phyloP scores from a whole-genome alignment of 192 early-diverging fungal genomes.

The Backusella psychrophila region DNA sequence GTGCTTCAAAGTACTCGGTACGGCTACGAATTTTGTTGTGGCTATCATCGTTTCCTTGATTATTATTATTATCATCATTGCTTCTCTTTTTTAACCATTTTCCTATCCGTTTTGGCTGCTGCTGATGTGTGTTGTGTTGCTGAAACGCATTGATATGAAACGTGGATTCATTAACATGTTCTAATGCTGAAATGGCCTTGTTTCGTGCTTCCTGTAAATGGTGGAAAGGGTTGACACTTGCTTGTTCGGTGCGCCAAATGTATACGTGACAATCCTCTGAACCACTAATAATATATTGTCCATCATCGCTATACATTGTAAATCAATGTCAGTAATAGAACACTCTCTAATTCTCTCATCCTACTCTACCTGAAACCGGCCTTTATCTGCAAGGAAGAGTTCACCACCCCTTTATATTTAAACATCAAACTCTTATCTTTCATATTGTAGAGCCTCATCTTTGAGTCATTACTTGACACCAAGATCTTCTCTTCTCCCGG shows the following conservation, averaged over 20 bases:
- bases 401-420: slow-evolving; percentile 77
- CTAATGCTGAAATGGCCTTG: slow-evolving; percentile 9
- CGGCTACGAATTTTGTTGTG: slow-evolving; percentile 12
- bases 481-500: slow-evolving; percentile 59
- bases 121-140: background rate
- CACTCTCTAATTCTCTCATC: background rate
- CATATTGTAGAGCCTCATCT: slow-evolving; percentile 72
- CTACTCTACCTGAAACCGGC: slow-evolving; percentile 58
- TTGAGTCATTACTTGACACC: slow-evolving; percentile 77
- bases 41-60: background rate
- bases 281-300: slow-evolving; percentile 74
- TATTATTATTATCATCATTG: background rate
- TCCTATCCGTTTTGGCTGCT: slow-evolving; percentile 1
- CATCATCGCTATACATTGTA: slow-evolving; percentile 51
- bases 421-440: slow-evolving; percentile 65
- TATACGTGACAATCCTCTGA: slow-evolving; percentile 76
- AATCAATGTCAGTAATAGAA: background rate
- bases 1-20: slow-evolving; percentile 41
- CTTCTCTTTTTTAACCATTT: slow-evolving; percentile 23
- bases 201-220: slow-evolving; percentile 17
- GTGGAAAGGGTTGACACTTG: background rate
- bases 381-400: slow-evolving; percentile 60
- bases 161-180: slow-evolving; percentile 8
- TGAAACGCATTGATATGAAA: background rate
- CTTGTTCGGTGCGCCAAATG: slow-evolving; percentile 56